phyloP scores from a whole-genome alignment of 2,329 filamentous ascomycete genomes.

The Septoria petroselini region DNA sequence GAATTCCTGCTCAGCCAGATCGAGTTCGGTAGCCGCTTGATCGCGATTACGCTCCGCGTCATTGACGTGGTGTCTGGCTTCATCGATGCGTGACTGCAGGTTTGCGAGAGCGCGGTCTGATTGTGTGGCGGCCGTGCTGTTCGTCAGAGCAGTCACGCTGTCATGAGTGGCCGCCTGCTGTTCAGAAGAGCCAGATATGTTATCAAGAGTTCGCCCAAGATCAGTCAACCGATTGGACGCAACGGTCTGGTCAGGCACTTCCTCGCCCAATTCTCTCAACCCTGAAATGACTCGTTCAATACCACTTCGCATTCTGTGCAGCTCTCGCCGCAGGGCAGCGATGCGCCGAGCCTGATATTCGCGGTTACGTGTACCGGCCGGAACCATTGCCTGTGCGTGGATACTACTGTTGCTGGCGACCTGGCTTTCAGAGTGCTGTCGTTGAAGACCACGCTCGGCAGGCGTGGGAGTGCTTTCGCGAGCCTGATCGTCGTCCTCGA shows the following conservation, averaged over 20 bases:
- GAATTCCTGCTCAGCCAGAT: constrained; percentile 36
- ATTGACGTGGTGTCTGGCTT: constrained; percentile 34
- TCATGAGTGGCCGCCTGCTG: constrained; percentile 24
- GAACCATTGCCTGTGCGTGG: constrained; percentile 32
- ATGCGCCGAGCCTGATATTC: constrained; percentile 39
- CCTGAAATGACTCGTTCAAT: constrained; percentile 40
- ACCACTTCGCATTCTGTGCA: constrained; percentile 39
- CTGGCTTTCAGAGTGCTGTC: neutral
- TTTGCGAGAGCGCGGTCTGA: constrained; percentile 28
- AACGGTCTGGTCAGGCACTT: constrained; percentile 35
- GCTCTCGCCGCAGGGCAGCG: constrained; percentile 39
- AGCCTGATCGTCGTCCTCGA: constrained; percentile 24
- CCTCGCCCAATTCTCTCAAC: constrained; percentile 39
- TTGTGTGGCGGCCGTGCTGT: constrained; percentile 17
- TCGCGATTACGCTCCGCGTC: constrained; percentile 35
- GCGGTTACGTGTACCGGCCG: constrained; percentile 32
- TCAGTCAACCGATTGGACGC: constrained; percentile 32
- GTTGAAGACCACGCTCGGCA: neutral
- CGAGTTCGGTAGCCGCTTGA: constrained; percentile 36
- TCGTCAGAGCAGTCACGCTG: constrained; percentile 26
- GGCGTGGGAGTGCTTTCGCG: neutral
- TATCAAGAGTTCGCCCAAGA: constrained; percentile 35
- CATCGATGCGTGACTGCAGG: constrained; percentile 34
- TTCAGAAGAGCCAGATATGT: constrained; percentile 26
- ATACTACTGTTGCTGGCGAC: constrained; percentile 17